Evolutionary conservation across 768 basidiomycete genomes (phyloP), one percentile per base, ranked within the genome.

Genomic region (Steccherinum ochraceum): DNA sequence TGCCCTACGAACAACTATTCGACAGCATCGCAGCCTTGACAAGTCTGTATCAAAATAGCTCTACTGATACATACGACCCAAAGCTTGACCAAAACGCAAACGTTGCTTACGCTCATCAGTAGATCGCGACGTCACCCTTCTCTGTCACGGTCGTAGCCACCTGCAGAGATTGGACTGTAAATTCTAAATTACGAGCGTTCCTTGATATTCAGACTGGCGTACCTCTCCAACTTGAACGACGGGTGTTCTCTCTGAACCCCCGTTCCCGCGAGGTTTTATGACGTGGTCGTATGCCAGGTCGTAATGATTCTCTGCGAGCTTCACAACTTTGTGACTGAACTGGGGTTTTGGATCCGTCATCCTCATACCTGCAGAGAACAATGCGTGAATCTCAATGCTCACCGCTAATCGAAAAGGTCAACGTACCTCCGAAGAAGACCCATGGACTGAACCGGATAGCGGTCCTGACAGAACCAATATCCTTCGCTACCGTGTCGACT

Each of bases 301-400:
- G 3, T 80, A 75, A 55, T 73, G 69, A 5, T 53, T 52, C 13
- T 62, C 50, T 27, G 64, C 65, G 20, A 85, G 52, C 40, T 72
- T 49, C 3, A 64, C 48, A 19, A 77, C 70, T 24, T 84, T 55
- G 61, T 82, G 71, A 0, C 68, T 54, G 66, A 79, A 86, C 7
- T 76, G 77, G 0, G 81, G 77, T 2, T 72, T 64, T 0, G 81
- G 82, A 51, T 84, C 72, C 2, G 59, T 54, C 76, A 80, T 79
- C 4, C 68, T 61, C 78, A 84, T 79, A 5, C 41, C 61, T 57
- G 23, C 47, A 3, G 12, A 24, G 25, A 16, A 19, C 11, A 52
- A 30, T 12, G 19, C 3, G 5, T 11, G 4, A 23, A 5, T 24
- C 18, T 5, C 46, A 3, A 18, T 12, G 4, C 11, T 40, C 18